Conservation (phyloP, 2,329 filamentous ascomycete genomes). For the Ilyonectria robusta region DNA sequence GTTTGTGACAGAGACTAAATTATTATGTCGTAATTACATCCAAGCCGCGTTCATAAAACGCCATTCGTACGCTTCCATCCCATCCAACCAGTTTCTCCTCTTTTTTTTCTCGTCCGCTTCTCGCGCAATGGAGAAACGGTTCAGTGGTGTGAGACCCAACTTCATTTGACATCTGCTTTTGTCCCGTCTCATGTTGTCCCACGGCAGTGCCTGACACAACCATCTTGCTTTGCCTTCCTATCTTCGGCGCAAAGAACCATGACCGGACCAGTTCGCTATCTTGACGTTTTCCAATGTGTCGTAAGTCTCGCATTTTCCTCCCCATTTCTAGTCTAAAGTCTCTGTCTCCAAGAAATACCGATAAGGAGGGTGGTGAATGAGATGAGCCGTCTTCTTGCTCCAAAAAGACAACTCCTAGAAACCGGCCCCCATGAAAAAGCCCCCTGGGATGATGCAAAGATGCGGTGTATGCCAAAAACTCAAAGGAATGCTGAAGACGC, state of each 20-base stretch:
- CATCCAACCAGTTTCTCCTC: conserved; percentile 12
- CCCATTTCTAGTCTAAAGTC: conserved; percentile 30
- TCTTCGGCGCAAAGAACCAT: background rate
- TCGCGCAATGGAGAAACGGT: conserved; percentile 19
- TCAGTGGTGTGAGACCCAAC: background rate
- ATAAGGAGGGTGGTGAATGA: conserved; percentile 28
- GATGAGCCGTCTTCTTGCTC: conserved; percentile 20
- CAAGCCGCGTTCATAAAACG: conserved; percentile 33
- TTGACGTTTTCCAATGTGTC: conserved; percentile 19
- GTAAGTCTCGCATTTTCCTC: conserved; percentile 13
- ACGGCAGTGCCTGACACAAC: background rate
- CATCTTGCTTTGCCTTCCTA: background rate
- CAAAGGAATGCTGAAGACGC: conserved; percentile 23
- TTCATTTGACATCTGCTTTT: conserved; percentile 2
- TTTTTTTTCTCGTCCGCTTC: background rate
- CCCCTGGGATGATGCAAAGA: conserved; percentile 31
- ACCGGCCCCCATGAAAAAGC: conserved; percentile 26
- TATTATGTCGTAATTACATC: conserved; percentile 43
- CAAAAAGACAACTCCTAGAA: conserved; percentile 34
- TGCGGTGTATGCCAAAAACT: conserved; percentile 37
- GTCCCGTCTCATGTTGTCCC: background rate
- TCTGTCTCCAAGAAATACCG: conserved; percentile 25
- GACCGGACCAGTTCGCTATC: background rate
- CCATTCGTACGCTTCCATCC: conserved; percentile 20
- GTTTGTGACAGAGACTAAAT: conserved; percentile 33